Evolutionary conservation across 2,329 filamentous ascomycete species (phyloP).

Genomic region (Hypomyces perniciosus): DNA sequence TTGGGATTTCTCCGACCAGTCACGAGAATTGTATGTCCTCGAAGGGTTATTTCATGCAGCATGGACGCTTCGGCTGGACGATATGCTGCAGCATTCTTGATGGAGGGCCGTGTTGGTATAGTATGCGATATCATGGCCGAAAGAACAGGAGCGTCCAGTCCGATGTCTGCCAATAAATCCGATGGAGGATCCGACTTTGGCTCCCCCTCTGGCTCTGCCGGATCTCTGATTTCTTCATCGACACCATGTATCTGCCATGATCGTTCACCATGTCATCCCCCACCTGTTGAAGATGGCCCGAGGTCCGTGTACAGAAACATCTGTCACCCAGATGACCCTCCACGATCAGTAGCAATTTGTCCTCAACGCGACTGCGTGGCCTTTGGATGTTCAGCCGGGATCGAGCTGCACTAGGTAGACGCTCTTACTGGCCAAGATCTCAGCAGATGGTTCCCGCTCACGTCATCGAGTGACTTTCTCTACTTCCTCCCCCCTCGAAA

Average conservation of each 20-base stretch:
- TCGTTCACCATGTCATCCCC: constrained; percentile 15
- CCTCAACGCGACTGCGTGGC: constrained; percentile 59
- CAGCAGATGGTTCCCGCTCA: constrained; percentile 50
- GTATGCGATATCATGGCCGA: constrained; percentile 46
- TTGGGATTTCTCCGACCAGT: constrained; percentile 35
- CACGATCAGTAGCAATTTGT: constrained; percentile 59
- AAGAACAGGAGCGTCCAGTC: constrained; percentile 9
- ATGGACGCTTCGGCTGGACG: constrained; percentile 55
- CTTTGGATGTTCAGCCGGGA: constrained; percentile 56
- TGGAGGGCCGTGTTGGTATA: constrained; percentile 55
- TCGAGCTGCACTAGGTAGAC: constrained; percentile 57
- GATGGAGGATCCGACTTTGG: constrained; percentile 12
- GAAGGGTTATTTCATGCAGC: constrained; percentile 51
- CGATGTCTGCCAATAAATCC: constrained; percentile 8
- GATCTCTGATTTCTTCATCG: background rate
- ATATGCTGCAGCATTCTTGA: constrained; percentile 51
- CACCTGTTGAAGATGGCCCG: constrained; percentile 27
- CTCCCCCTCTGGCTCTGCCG: background rate
- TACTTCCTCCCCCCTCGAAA: constrained; percentile 55
- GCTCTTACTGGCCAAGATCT: constrained; percentile 41
- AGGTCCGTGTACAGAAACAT: constrained; percentile 38
- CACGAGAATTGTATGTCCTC: constrained; percentile 50
- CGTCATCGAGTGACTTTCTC: constrained; percentile 47
- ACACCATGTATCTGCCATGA: constrained; percentile 21
- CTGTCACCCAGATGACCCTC: constrained; percentile 56